Conservation (phyloP, 805 yeast genomes). For the Grigorovia yakushimaensis region DNA sequence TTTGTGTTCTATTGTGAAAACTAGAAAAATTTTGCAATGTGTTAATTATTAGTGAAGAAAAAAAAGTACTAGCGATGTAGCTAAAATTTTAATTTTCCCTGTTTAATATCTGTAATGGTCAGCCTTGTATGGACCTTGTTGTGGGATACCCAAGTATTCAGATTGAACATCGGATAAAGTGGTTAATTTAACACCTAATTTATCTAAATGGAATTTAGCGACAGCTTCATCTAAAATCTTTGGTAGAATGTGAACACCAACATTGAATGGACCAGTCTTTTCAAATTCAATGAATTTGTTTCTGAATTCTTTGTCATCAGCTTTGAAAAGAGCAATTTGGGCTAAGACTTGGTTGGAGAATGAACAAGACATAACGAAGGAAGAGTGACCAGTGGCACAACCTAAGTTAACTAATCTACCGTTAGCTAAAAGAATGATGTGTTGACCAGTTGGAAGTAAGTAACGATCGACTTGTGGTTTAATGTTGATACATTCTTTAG, state of each 20-base stretch:
- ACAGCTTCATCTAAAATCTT: constrained; percentile 98
- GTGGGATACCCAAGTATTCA: constrained; percentile 86
- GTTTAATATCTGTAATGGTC: constrained; percentile 91
- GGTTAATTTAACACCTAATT: constrained; percentile 84
- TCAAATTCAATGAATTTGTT: constrained; percentile 76
- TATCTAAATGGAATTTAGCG: constrained; percentile 91
- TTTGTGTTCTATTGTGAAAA: too few species aligned
- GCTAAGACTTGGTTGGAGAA: constrained; percentile 99
- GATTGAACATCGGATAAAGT: constrained; percentile 71
- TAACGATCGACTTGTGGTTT: constrained; percentile 99
- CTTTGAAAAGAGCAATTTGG: constrained; percentile 94
- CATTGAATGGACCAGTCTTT: constrained; percentile 80
- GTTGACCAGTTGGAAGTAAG: constrained; percentile 81
- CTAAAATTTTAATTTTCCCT: too few species aligned
- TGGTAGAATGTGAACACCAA: constrained; percentile 95
- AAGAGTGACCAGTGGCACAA: constrained; percentile 99
- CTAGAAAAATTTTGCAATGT: too few species aligned
- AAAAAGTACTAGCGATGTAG: too few species aligned
- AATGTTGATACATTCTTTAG: constrained; percentile 88
- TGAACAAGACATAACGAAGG: constrained; percentile 98
- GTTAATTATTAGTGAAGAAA: too few species aligned
- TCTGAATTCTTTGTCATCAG: constrained; percentile 73
- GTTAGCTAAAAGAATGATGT: constrained; percentile 91
- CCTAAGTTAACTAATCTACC: constrained; percentile 99
- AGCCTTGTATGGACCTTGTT: constrained; percentile 95